A percentile compares a stretch with the other conserved stretches of the same genome.
These are phyloP conservation scores for Plectosphaerella plurivora DNA, from an alignment of 2,329 filamentous ascomycete genomes.

Conservation along the genomic window DNA sequence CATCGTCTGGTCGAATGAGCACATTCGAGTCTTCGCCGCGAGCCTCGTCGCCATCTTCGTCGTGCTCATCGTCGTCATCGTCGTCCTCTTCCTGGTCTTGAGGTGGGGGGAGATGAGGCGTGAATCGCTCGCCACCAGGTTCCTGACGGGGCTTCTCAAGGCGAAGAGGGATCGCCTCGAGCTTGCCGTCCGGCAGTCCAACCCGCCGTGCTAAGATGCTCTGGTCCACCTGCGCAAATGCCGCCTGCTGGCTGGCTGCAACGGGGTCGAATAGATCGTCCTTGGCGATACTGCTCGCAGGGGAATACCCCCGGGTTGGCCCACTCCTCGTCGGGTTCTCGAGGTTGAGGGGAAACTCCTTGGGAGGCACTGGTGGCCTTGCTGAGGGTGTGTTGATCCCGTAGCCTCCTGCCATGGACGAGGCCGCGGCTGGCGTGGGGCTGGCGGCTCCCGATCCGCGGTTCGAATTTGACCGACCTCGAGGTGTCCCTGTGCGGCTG, in stretches of 20 bases:
- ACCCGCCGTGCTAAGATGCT: slow-evolving; percentile 54
- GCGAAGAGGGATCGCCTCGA: slow-evolving; percentile 43
- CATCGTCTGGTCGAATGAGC: slow-evolving; percentile 18
- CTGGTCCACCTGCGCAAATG: slow-evolving; percentile 61
- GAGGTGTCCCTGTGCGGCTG: slow-evolving; percentile 37
- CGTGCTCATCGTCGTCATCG: slow-evolving; percentile 18
- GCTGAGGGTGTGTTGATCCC: slow-evolving; percentile 25
- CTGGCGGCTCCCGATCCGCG: slow-evolving; percentile 24
- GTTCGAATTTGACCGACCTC: slow-evolving; percentile 36
- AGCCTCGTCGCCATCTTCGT: slow-evolving; percentile 12
- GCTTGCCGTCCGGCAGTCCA: slow-evolving; percentile 36
- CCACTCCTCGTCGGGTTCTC: slow-evolving; percentile 26
- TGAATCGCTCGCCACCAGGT: slow-evolving; percentile 5
- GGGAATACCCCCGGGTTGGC: slow-evolving; percentile 35
- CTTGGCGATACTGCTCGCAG: slow-evolving; percentile 23
- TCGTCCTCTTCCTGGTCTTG: slow-evolving; percentile 18
- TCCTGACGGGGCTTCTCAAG: slow-evolving; percentile 28
- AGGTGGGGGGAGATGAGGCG: slow-evolving; percentile 9
- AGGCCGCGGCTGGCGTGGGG: slow-evolving; percentile 20
- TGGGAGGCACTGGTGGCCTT: slow-evolving; percentile 30
- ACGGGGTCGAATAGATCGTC: slow-evolving; percentile 24
- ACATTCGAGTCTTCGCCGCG: slow-evolving; percentile 6
- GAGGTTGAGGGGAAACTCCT: slow-evolving; percentile 34
- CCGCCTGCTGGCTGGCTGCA: slow-evolving; percentile 48
- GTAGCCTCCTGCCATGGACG: slow-evolving; percentile 16